Evolutionary conservation across 106 monocot genomes (phyloP).

Genomic region (Agapanthus africanus): DNA sequence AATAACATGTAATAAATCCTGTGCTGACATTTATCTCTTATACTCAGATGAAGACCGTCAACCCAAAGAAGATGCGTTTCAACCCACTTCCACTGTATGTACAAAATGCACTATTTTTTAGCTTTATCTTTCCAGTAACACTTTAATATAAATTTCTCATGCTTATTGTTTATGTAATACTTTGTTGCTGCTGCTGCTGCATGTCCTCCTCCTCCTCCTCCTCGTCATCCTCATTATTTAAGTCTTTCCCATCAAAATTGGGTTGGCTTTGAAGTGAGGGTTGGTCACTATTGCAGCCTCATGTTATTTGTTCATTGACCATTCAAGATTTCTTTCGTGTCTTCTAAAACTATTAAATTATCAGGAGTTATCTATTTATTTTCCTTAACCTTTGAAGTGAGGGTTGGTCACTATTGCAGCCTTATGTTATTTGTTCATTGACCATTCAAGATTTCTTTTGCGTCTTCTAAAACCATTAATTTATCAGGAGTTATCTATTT

Average conservation of each 20-base stretch:
- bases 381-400: too few relatives aligned
- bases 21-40: not conserved
- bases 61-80: slow-evolving; percentile 9
- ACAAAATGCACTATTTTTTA: not conserved
- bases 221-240: too few relatives aligned
- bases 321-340: not conserved
- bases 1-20: not conserved
- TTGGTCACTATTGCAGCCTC: not conserved
- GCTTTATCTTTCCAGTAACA: not conserved
- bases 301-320: not conserved
- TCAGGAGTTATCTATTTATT: not conserved
- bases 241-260: too few relatives aligned
- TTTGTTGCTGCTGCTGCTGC: too few relatives aligned
- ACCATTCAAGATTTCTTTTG: not conserved
- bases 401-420: too few relatives aligned
- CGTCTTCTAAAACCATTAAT: not conserved
- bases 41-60: slow-evolving; percentile 23
- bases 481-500: not conserved
- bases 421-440: not conserved
- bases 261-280: too few relatives aligned
- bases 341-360: not conserved
- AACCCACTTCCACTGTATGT: slow-evolving; percentile 19
- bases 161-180: not conserved
- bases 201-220: too few relatives aligned
- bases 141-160: not conserved